Percentiles rank a stretch among this genome's conserved stretches.
These are phyloP conservation scores for Straminergon stramineum DNA, from an alignment of 225 moss, liverwort and hornwort species.

Conservation along the genomic window DNA sequence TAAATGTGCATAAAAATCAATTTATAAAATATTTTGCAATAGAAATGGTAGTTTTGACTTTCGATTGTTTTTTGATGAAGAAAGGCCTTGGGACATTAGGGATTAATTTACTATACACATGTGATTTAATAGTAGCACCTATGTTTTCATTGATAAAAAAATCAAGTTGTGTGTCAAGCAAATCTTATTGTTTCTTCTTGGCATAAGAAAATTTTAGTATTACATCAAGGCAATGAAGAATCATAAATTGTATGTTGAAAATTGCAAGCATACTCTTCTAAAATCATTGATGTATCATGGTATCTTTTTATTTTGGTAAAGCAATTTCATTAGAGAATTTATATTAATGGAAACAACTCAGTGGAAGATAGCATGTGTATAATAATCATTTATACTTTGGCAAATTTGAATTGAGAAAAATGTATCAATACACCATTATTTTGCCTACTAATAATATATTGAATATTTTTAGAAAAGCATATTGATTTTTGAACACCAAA, in stretches of 20 bases:
- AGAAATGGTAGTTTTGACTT: too few species aligned
- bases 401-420: too few species aligned
- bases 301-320: background rate
- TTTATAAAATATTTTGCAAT: background rate
- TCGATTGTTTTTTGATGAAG: too few species aligned
- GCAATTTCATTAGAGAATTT: background rate
- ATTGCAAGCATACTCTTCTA: background rate
- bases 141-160: background rate
- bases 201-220: too few species aligned
- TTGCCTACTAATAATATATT: background rate
- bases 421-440: background rate
- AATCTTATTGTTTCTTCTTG: too few species aligned
- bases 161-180: background rate
- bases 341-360: too few species aligned
- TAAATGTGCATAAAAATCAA: too few species aligned
- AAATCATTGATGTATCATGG: background rate
- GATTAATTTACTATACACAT: background rate
- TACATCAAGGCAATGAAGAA: too few species aligned
- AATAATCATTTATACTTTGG: too few species aligned
- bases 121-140: too few species aligned
- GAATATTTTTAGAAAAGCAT: background rate
- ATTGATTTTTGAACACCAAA: too few species aligned
- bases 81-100: too few species aligned
- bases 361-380: background rate
- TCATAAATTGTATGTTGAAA: background rate